Percentiles rank a stretch among this genome's conserved stretches.
Evolutionary conservation across 306 rosid species (phyloP).

Genomic region (Acacia acuminata): DNA sequence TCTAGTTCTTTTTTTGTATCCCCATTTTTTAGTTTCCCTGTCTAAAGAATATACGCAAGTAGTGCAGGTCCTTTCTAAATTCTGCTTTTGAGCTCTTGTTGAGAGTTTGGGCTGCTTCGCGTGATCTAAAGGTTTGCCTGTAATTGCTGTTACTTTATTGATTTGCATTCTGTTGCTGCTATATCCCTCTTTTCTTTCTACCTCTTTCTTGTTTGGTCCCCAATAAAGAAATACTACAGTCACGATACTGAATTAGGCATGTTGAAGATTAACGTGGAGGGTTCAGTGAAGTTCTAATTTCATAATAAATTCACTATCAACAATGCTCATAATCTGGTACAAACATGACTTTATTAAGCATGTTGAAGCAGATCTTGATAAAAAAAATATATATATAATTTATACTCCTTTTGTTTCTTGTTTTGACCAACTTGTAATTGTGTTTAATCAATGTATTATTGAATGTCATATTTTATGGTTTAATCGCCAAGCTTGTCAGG

Average conservation of each 20-base stretch:
- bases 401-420: neutral
- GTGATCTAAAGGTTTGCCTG: conserved; percentile 82
- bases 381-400: neutral
- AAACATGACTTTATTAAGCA: neutral
- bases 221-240: neutral
- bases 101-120: conserved; percentile 93
- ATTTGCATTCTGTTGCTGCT: neutral
- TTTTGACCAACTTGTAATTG: neutral
- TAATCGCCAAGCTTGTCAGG: neutral
- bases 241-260: neutral
- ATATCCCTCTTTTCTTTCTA: neutral
- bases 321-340: neutral
- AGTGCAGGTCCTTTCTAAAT: conserved; percentile 92
- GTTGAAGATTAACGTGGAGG: neutral
- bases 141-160: conserved; percentile 14
- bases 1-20: conserved; percentile 26
- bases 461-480: neutral
- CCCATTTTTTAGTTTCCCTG: conserved; percentile 25
- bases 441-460: neutral
- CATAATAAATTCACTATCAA: neutral
- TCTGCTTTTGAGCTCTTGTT: conserved; percentile 93
- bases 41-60: conserved; percentile 44
- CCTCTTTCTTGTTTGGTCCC: neutral
- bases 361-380: neutral
- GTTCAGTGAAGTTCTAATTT: neutral